Evolutionary conservation across 345 rosid genomes (phyloP), one percentile per base, ranked within the genome.

Genomic region (Anastatica hierochuntica): DNA sequence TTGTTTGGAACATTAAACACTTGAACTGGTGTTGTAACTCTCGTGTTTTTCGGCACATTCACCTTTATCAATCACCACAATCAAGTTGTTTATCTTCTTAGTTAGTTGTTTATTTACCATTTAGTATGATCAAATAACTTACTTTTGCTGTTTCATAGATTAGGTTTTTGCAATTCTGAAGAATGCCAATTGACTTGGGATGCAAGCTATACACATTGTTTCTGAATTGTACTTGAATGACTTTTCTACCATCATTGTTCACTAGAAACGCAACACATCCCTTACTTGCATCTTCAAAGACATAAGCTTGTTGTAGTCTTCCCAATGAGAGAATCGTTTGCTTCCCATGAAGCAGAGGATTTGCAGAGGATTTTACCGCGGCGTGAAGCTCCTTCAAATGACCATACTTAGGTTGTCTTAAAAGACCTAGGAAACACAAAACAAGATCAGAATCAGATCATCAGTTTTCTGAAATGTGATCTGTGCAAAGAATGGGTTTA

Each of bases 321-420:
- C 96, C 95, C 27, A 90, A 43, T 7, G 85, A 79, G 54, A 87
- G 33, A 60, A 68, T 58, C 9, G 67, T 53, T 52, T 56, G 75
- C 29, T 48, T 69, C 60, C 94, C 98, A 16, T 72, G 62, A 30
- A 90, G 70, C 49, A 90, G 35, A 63, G 90, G 67, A 10, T 49
- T 30, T 1, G 82, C 74, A 55, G 82, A 74, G 4, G 56, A 43
- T 57, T 77, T 81, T 24, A 88, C 67, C 14, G 87, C 80, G 6
- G 61, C 73, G 53, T 90, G 98, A 62, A 90, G 55, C 26, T 83
- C 86, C 64, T 72, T 84, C 1, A 90, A 73, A 49, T 90, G 98
- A 10, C 96, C 95, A 58, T 79, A 90, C 76, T 87, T 90, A 0
- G 96, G 98, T 34, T 84, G 90, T 26, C 90, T 75, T 10, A 72